phyloP scores from a whole-genome alignment of 2,329 filamentous ascomycete species.

The Ophiostoma tasmaniense region DNA sequence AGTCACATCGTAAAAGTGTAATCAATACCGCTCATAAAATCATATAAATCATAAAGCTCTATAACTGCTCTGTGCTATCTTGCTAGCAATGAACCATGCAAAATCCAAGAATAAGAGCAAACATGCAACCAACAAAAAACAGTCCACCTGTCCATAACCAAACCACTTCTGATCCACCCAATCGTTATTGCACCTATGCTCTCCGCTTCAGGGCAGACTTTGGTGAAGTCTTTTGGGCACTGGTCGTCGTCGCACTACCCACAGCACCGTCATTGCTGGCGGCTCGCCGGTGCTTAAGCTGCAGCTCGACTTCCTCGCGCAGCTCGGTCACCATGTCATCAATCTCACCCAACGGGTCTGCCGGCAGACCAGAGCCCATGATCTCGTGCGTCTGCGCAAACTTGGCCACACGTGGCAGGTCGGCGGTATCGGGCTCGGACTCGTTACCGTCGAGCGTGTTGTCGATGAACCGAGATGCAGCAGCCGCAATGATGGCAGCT shows the following conservation, averaged over 20 bases:
- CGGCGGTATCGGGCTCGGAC: slow-evolving; percentile 2
- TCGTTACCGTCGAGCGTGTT: slow-evolving; percentile 5
- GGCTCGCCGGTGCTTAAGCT: slow-evolving; percentile 31
- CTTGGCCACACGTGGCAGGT: slow-evolving; percentile 15
- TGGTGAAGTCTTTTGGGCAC: neutral
- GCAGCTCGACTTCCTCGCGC: slow-evolving; percentile 57
- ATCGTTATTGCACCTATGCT: neutral
- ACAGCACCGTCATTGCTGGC: slow-evolving; percentile 4
- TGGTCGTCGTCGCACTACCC: neutral
- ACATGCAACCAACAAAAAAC: neutral
- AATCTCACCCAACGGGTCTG: slow-evolving; percentile 65
- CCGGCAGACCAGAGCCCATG: slow-evolving; percentile 53
- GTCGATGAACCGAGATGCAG: neutral
- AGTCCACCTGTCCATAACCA: neutral
- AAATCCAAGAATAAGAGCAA: neutral
- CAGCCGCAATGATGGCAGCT: neutral
- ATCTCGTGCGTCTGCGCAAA: slow-evolving; percentile 14
- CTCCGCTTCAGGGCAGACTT: slow-evolving; percentile 3
- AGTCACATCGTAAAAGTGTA: neutral
- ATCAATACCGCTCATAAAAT: neutral
- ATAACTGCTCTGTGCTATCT: neutral
- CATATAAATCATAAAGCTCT: neutral
- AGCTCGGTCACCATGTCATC: slow-evolving; percentile 72
- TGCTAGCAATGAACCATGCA: neutral
- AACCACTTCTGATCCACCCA: neutral